These are phyloP conservation scores for Coemansia sp. DNA, from an alignment of 192 early-diverging fungal genomes.

Conservation along the genomic window DNA sequence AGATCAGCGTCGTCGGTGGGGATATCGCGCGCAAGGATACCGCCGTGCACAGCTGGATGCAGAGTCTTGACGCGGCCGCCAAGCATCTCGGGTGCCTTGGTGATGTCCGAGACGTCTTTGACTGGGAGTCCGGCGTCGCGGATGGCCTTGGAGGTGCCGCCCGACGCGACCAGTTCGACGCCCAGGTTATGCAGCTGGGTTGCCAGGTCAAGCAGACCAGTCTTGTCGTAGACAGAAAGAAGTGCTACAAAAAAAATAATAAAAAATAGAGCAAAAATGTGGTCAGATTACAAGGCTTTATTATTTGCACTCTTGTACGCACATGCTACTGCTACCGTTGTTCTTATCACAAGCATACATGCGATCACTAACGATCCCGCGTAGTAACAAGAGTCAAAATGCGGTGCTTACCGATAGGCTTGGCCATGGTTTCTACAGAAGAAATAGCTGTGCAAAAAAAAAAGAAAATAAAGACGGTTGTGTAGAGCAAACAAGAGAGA, in stretches of 20 bases:
- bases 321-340: too few species aligned
- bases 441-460: neutral
- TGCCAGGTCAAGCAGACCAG: conserved; percentile 88
- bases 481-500: neutral
- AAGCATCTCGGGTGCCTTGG: conserved; percentile 97
- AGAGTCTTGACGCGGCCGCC: conserved; percentile 99
- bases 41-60: conserved; percentile 98
- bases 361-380: too few species aligned
- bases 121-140: conserved; percentile 87
- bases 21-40: conserved; percentile 89
- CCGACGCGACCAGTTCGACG: conserved; percentile 88
- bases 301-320: neutral
- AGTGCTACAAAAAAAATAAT: conserved; percentile 57
- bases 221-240: conserved; percentile 98
- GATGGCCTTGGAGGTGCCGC: conserved; percentile 91
- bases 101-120: conserved; percentile 95
- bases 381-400: neutral
- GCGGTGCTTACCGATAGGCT: conserved; percentile 33
- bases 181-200: conserved; percentile 73
- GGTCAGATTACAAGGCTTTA: conserved; percentile 1
- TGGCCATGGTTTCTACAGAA: conserved; percentile 17
- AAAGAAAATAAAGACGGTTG: neutral
- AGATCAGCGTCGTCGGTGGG: conserved; percentile 86
- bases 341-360: too few species aligned
- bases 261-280: neutral